Percentiles rank a stretch among this genome's conserved stretches.
These are phyloP conservation scores for Sistotremastrum suecicum DNA, from an alignment of 768 basidiomycete genomes.

Conservation along the genomic window DNA sequence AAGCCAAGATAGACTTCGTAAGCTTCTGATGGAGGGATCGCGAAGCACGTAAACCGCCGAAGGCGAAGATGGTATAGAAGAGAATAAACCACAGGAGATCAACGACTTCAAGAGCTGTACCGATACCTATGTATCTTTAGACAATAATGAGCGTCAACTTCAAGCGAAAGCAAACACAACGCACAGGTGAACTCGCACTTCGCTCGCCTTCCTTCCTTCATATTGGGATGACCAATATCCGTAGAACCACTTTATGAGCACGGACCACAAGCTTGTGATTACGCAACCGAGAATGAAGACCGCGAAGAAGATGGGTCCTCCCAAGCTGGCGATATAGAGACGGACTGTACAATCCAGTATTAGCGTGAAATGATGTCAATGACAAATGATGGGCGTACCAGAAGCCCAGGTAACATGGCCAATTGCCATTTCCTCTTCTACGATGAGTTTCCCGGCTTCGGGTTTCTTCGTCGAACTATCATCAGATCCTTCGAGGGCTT, in stretches of 20 bases:
- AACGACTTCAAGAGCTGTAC: neutral
- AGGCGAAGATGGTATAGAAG: slow-evolving; percentile 2
- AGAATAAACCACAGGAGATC: slow-evolving; percentile 1
- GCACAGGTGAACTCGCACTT: too few relatives aligned
- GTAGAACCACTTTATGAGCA: too few relatives aligned
- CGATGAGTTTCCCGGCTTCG: slow-evolving; percentile 40
- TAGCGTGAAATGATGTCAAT: neutral
- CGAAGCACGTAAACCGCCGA: slow-evolving; percentile 3
- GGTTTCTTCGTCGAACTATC: slow-evolving; percentile 9
- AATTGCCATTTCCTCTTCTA: slow-evolving; percentile 47
- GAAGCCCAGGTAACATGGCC: slow-evolving; percentile 44
- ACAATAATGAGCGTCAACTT: neutral
- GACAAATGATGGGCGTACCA: slow-evolving; percentile 12
- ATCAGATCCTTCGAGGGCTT: neutral
- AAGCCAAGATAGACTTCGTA: neutral
- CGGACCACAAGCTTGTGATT: neutral
- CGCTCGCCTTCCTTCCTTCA: too few relatives aligned
- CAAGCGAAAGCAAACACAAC: too few relatives aligned
- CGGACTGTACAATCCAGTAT: neutral
- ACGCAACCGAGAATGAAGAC: neutral
- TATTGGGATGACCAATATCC: too few relatives aligned
- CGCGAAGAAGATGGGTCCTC: neutral
- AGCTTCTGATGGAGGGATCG: slow-evolving; percentile 6
- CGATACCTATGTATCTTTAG: neutral
- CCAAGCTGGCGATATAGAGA: neutral